Conservation (phyloP, 768 basidiomycete species). For the Pulveroboletus sp. region DNA sequence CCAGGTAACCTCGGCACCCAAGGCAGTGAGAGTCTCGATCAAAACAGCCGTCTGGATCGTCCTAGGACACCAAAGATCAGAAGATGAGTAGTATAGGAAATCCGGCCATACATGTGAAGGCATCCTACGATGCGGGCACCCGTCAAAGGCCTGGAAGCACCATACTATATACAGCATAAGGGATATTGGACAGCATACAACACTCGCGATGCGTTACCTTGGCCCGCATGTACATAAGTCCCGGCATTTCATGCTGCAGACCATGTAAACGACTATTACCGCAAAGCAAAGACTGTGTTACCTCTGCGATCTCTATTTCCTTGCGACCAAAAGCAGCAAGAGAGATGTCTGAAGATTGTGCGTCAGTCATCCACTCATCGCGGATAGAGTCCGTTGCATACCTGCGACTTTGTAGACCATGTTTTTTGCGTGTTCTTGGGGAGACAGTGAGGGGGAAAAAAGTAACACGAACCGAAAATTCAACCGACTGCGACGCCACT, state of each 20-base stretch:
- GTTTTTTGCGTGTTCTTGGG: constrained; percentile 17
- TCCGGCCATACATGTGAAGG: constrained; percentile 80
- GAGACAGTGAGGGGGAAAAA: constrained; percentile 24
- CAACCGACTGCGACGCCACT: constrained; percentile 19
- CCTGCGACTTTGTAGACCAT: constrained; percentile 94
- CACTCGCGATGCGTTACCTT: constrained; percentile 52
- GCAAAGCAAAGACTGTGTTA: constrained; percentile 31
- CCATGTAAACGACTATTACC: constrained; percentile 10
- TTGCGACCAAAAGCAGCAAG: constrained; percentile 99
- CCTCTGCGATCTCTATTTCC: constrained; percentile 99
- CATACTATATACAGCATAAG: constrained; percentile 51
- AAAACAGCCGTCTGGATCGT: constrained; percentile 98
- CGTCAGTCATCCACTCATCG: neutral
- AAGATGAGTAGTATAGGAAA: neutral
- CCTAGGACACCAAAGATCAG: constrained; percentile 44
- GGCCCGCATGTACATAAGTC: constrained; percentile 86
- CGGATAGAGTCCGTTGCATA: constrained; percentile 25
- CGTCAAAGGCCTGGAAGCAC: constrained; percentile 75
- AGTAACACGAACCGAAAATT: constrained; percentile 15
- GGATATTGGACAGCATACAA: constrained; percentile 2
- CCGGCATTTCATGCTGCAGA: constrained; percentile 84
- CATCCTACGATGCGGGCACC: constrained; percentile 97
- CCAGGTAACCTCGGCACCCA: constrained; percentile 98
- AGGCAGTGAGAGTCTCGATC: constrained; percentile 92
- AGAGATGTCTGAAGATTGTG: constrained; percentile 62